These are phyloP conservation scores for Telfairia occidentalis DNA, from an alignment of 331 rosid genomes.

Conservation along the genomic window DNA sequence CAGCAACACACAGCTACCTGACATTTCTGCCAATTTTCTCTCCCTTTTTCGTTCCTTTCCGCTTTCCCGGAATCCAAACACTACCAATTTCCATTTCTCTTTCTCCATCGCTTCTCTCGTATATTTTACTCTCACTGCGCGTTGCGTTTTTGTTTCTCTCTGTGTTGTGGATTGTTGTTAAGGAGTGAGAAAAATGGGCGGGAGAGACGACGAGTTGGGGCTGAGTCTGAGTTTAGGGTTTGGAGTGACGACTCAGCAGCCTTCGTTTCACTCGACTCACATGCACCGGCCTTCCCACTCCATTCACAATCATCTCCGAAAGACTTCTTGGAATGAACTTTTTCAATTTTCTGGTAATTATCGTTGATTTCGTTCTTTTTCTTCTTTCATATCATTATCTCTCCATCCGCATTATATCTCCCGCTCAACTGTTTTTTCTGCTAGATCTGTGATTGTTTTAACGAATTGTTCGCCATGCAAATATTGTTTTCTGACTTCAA, in stretches of 20 bases:
- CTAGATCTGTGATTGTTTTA: neutral
- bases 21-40: conserved; percentile 23
- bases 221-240: conserved; percentile 44
- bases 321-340: conserved; percentile 29
- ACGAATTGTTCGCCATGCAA: neutral
- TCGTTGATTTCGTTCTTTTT: neutral
- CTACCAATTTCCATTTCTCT: neutral
- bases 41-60: conserved; percentile 17
- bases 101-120: neutral
- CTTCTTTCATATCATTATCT: too few species aligned
- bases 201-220: conserved; percentile 37
- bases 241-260: conserved; percentile 20
- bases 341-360: conserved; percentile 45
- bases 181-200: conserved; percentile 28
- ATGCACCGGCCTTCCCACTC: conserved; percentile 36
- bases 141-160: neutral
- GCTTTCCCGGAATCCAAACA: conserved; percentile 26
- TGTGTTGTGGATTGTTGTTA: neutral
- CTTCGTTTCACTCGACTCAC: conserved; percentile 25
- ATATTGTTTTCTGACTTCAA: neutral
- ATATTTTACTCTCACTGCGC: neutral
- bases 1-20: conserved; percentile 17
- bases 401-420: neutral
- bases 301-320: conserved; percentile 23
- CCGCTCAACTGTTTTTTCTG: too few species aligned